Evolutionary conservation across 768 basidiomycete species (phyloP), one percentile per base, ranked within the genome.

Genomic region (Flagelloscypha sp.): DNA sequence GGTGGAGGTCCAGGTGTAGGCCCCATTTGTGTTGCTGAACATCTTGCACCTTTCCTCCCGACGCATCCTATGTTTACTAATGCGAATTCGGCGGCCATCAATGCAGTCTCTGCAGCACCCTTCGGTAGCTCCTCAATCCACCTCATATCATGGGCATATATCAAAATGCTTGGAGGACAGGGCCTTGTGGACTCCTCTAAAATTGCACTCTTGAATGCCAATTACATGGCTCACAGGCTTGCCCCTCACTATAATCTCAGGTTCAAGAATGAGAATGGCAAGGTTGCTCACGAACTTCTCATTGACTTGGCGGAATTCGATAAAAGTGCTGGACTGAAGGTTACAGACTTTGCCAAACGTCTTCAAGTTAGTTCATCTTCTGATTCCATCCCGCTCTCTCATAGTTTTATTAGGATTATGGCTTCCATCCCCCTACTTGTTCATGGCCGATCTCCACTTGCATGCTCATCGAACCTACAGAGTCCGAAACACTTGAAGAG

Each of bases 401-500:
- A 18, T 23, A 5, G 15, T 21, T 45, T 22, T 40, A n/a, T 23
- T 36, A 87, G 78, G 86, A 90, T 55, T 92, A 83, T 49, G 88
- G 90, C 38, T 86, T 95, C 70, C 90, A 95, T 54, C 92, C 90
- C 27, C 95, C 95, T 2, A 99, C 95, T 4, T 94, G 90, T 58
- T 92, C 92, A 5, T 98, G 95, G 95, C 95, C 95, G 5, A 92
- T 87, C 44, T 81, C 88, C 13, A 95, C 94, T 2, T 93, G 86
- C 51, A 95, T 95, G 88, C 70, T 95, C 35, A 95, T 97, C 43
- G 94, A 98, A 60, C 94, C 94, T 5, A 98, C 94, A 2, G 94
- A 98, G 58, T 93, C 88, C 0, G 94, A 98, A 62, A 78, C 86
- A 1, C 68, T 95, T 19, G 84, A 92, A 42, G 94, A 97, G 56